Conservation (phyloP, 2,329 filamentous ascomycete species). For the Nothophoma quercina region DNA sequence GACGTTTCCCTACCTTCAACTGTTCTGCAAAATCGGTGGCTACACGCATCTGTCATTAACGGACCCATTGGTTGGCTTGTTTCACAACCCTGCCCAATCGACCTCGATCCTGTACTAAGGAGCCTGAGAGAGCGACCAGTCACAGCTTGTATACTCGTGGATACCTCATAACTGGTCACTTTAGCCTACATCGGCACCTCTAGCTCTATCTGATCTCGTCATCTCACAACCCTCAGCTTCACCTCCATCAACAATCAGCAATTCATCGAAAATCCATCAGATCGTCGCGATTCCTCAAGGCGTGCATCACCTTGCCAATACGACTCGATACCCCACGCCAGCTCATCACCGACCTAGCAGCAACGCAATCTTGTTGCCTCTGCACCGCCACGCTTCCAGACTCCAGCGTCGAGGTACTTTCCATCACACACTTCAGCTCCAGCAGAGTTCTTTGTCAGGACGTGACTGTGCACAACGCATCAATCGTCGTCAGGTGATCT, state of each 20-base stretch:
- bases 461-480: neutral
- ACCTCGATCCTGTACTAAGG: conserved; percentile 44
- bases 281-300: neutral
- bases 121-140: conserved; percentile 50
- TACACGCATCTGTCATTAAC: conserved; percentile 43
- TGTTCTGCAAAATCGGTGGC: conserved; percentile 43
- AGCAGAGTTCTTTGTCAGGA: neutral
- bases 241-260: conserved; percentile 31
- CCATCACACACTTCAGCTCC: neutral
- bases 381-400: conserved; percentile 7
- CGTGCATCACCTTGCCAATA: conserved; percentile 20
- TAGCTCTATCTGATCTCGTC: conserved; percentile 41
- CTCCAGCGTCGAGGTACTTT: conserved; percentile 1
- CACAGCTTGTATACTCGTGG: conserved; percentile 38
- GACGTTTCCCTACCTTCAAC: conserved; percentile 34
- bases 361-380: conserved; percentile 7
- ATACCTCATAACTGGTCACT: conserved; percentile 46
- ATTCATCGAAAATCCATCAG: conserved; percentile 23
- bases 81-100: conserved; percentile 49
- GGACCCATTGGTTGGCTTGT: conserved; percentile 49
- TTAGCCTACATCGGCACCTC: conserved; percentile 43
- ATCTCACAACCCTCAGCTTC: conserved; percentile 35
- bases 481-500: conserved; percentile 2
- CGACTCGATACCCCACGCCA: conserved; percentile 19
- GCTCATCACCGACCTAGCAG: conserved; percentile 20